Conservation (phyloP, 176 grass and related monocot genomes). For the Ampelocalamus luodianensis region DNA sequence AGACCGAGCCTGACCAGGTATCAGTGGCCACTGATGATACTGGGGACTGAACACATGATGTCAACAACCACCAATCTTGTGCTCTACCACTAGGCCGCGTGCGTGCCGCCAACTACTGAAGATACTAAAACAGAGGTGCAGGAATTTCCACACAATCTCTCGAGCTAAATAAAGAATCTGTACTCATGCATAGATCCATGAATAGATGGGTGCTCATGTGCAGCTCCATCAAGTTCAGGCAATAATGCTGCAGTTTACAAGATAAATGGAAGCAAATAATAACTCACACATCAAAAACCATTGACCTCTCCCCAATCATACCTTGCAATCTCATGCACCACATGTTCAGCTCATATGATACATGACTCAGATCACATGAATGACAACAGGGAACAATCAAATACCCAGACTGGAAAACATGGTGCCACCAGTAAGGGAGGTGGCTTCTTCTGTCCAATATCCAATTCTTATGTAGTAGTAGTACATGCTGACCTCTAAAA, state of each 20-base stretch:
- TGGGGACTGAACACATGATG: too few species aligned
- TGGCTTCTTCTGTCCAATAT: neutral
- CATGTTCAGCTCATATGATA: constrained; percentile 18
- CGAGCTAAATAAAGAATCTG: neutral
- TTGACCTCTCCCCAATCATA: constrained; percentile 30
- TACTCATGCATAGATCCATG: neutral
- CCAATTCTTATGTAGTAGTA: neutral
- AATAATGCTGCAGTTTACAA: neutral
- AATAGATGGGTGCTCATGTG: neutral
- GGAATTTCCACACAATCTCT: too few species aligned
- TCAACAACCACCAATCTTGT: too few species aligned
- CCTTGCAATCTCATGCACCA: neutral
- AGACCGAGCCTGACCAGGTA: too few species aligned
- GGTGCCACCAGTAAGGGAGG: neutral
- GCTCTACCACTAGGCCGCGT: too few species aligned
- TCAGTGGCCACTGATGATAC: too few species aligned
- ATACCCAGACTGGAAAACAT: constrained; percentile 10
- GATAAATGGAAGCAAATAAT: neutral
- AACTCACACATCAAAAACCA: neutral
- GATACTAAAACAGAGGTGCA: too few species aligned
- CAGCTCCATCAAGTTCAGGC: neutral
- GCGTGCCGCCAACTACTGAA: too few species aligned
- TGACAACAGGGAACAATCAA: neutral
- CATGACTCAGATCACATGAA: neutral
- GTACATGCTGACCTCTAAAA: too few species aligned